These are phyloP conservation scores for Chaetomiaceae sp. DNA, from an alignment of 2,329 filamentous ascomycete species.

Conservation along the genomic window DNA sequence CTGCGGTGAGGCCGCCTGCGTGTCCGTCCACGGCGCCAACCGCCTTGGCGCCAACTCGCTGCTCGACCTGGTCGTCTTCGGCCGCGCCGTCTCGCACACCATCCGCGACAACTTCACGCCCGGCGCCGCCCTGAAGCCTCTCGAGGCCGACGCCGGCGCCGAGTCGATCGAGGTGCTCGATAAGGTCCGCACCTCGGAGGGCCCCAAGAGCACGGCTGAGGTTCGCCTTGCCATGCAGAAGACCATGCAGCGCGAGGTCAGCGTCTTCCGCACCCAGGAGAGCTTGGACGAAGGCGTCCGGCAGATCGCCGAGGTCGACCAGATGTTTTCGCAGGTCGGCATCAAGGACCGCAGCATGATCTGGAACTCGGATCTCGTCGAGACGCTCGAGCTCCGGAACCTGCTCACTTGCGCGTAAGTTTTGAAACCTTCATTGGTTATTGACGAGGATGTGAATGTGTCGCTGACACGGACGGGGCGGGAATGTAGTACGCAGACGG, in stretches of 20 bases:
- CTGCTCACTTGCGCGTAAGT: slow-evolving; percentile 92
- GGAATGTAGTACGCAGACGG: slow-evolving; percentile 70
- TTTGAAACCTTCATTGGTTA: neutral
- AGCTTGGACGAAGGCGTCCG: slow-evolving; percentile 87
- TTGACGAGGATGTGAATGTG: neutral
- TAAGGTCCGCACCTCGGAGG: slow-evolving; percentile 74
- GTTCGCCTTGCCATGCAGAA: slow-evolving; percentile 93
- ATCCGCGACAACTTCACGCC: slow-evolving; percentile 92
- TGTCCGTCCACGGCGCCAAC: slow-evolving; percentile 97
- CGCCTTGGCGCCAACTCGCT: slow-evolving; percentile 97
- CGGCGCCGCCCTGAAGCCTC: slow-evolving; percentile 69
- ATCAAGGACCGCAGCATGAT: slow-evolving; percentile 99
- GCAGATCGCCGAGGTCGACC: slow-evolving; percentile 81
- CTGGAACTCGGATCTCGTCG: slow-evolving; percentile 96
- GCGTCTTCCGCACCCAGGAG: slow-evolving; percentile 92
- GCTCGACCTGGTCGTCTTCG: slow-evolving; percentile 94
- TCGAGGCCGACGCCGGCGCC: slow-evolving; percentile 79
- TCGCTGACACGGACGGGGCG: slow-evolving; percentile 19
- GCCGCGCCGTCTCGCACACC: slow-evolving; percentile 93
- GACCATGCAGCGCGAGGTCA: slow-evolving; percentile 96
- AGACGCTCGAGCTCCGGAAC: slow-evolving; percentile 93
- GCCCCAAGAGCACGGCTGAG: slow-evolving; percentile 81
- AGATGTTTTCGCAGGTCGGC: slow-evolving; percentile 72
- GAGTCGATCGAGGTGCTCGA: slow-evolving; percentile 83
- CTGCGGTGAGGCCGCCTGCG: slow-evolving; percentile 93